Evolutionary conservation across 306 rosid genomes (phyloP).

Genomic region (Leucaena leucocephala): DNA sequence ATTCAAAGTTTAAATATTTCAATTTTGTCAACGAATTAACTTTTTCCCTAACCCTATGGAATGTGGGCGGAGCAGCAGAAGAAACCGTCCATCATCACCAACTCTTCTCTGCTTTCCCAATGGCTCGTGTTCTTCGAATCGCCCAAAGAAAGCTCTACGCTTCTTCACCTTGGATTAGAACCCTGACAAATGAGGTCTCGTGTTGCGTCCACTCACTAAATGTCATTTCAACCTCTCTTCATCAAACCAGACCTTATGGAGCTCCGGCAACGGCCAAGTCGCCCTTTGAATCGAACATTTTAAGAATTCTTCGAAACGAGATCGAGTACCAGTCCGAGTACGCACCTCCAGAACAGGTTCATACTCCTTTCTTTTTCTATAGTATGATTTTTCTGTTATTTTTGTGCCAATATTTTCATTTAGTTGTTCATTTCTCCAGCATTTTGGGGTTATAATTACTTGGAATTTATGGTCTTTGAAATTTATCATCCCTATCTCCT

Average conservation of each 20-base stretch:
- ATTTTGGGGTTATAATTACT: not conserved
- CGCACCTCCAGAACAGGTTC: slow-evolving; percentile 81
- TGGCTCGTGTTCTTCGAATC: slow-evolving; percentile 4
- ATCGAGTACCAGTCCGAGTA: slow-evolving; percentile 57
- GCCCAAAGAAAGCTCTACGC: not conserved
- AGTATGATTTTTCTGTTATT: not conserved
- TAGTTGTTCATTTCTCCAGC: not conserved
- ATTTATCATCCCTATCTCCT: not conserved
- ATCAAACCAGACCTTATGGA: slow-evolving; percentile 21
- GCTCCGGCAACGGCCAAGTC: slow-evolving; percentile 43
- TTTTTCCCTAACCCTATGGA: too few relatives aligned
- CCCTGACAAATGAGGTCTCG: not conserved
- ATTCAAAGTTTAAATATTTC: too few relatives aligned
- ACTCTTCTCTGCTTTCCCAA: not conserved
- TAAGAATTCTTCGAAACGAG: slow-evolving; percentile 69
- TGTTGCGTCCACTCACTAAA: not conserved
- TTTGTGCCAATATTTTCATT: not conserved
- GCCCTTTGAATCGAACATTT: slow-evolving; percentile 66
- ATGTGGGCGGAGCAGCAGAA: too few relatives aligned
- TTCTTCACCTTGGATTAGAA: not conserved
- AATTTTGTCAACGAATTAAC: too few relatives aligned
- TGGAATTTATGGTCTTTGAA: not conserved
- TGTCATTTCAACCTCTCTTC: not conserved
- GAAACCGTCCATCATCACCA: not conserved
- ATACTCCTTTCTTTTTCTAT: not conserved